phyloP scores from a whole-genome alignment of 1,284 basidiomycete species.

The Ustilago lituana region DNA sequence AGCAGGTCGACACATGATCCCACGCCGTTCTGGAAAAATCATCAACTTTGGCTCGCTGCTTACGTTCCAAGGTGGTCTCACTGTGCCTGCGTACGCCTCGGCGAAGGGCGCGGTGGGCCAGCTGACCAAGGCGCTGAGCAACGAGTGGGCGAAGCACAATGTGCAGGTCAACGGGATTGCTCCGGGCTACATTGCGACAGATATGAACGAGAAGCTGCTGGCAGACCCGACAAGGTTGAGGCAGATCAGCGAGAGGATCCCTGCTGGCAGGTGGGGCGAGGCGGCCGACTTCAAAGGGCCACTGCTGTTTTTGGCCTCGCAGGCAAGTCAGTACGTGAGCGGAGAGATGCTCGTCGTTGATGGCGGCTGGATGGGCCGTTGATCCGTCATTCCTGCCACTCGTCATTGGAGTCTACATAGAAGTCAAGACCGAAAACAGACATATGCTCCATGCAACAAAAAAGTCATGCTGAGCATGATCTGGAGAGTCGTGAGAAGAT shows the following conservation, averaged over 20 bases:
- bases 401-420: no score
- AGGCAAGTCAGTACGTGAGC: conserved; percentile 86
- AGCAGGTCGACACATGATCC: conserved; percentile 57
- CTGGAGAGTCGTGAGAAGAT: no score
- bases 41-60: conserved; percentile 63
- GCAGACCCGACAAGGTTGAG: conserved; percentile 78
- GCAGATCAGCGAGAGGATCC: conserved; percentile 81
- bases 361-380: conserved; percentile 63
- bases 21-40: conserved; percentile 52
- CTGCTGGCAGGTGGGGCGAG: conserved; percentile 79
- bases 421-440: no score
- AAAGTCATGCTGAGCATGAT: no score
- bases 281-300: conserved; percentile 90
- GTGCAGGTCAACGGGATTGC: conserved; percentile 89
- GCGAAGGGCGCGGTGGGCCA: conserved; percentile 79
- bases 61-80: conserved; percentile 64
- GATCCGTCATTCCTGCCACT: neutral
- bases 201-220: conserved; percentile 77
- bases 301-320: conserved; percentile 85
- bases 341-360: conserved; percentile 75
- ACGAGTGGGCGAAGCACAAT: conserved; percentile 81
- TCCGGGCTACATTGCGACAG: conserved; percentile 58
- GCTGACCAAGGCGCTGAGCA: conserved; percentile 69
- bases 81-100: conserved; percentile 86
- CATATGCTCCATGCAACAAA: no score